A percentile compares a stretch with the other conserved stretches of the same genome.
These are phyloP conservation scores for Phaffomyces antillensis DNA, from an alignment of 805 yeast genomes.

Conservation along the genomic window DNA sequence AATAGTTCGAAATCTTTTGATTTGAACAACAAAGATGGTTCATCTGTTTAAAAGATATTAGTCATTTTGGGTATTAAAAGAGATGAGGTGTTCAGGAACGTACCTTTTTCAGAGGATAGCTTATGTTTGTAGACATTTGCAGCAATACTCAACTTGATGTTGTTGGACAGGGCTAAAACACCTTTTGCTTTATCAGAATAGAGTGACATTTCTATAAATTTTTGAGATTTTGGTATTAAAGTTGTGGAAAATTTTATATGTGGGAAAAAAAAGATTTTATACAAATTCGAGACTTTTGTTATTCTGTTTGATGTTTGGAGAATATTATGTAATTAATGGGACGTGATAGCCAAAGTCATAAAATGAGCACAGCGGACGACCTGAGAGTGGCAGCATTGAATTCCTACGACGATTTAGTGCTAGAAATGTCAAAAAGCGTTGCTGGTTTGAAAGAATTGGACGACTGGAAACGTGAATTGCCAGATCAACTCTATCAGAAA, in stretches of 20 bases:
- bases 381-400: too few species aligned
- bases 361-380: too few species aligned
- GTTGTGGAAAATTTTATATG: too few species aligned
- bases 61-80: neutral
- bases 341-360: too few species aligned
- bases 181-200: conserved; percentile 20
- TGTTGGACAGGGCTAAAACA: conserved; percentile 16
- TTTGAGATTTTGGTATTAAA: too few species aligned
- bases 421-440: neutral
- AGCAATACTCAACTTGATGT: conserved; percentile 25
- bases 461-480: conserved; percentile 14
- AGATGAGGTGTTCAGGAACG: conserved; percentile 2
- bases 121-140: conserved; percentile 14
- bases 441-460: conserved; percentile 12
- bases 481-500: conserved; percentile 1
- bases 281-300: too few species aligned
- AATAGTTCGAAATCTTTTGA: conserved; percentile 35
- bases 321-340: too few species aligned
- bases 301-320: too few species aligned
- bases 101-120: conserved; percentile 21
- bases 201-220: conserved; percentile 11
- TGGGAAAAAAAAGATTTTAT: too few species aligned
- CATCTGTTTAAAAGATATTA: conserved; percentile 7
- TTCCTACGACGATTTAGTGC: neutral
- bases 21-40: conserved; percentile 17